phyloP scores from a whole-genome alignment of 2,329 filamentous ascomycete species.

The Monilinia aucupariae region DNA sequence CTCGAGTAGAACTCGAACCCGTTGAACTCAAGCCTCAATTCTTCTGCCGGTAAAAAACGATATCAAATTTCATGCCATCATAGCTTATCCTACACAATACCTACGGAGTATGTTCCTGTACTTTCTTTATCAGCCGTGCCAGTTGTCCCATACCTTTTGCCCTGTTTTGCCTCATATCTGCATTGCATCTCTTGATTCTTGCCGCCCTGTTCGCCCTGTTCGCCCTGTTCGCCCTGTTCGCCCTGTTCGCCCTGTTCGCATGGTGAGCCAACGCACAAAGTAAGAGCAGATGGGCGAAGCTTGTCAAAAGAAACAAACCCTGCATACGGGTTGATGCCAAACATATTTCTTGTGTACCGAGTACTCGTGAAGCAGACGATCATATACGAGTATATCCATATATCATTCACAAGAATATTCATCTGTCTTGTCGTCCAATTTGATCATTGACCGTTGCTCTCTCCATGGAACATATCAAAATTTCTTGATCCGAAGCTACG shows the following conservation, averaged over 20 bases:
- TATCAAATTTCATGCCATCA: not conserved
- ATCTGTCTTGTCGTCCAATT: no score
- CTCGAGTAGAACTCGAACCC: no score
- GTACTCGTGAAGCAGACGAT: not conserved
- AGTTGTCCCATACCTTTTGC: not conserved
- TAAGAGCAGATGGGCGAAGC: not conserved
- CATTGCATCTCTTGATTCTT: not conserved
- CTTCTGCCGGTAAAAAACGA: not conserved
- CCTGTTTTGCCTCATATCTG: slow-evolving; percentile 1
- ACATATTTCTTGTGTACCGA: not conserved
- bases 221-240: slow-evolving; percentile 9
- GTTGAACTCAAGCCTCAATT: no score
- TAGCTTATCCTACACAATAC: not conserved
- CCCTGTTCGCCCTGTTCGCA: slow-evolving; percentile 11
- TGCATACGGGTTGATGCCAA: no score
- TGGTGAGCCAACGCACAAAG: slow-evolving; percentile 15
- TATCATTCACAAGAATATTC: no score
- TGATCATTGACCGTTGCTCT: no score
- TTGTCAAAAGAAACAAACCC: not conserved
- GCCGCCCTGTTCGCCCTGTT: slow-evolving; percentile 14
- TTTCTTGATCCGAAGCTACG: not conserved
- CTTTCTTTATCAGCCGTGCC: not conserved
- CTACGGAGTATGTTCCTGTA: not conserved
- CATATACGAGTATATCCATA: not conserved
- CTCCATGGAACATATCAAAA: not conserved